Evolutionary conservation across 2,329 filamentous ascomycete genomes (phyloP), one percentile per base, ranked within the genome.

Genomic region (Neofusicoccum ribis): DNA sequence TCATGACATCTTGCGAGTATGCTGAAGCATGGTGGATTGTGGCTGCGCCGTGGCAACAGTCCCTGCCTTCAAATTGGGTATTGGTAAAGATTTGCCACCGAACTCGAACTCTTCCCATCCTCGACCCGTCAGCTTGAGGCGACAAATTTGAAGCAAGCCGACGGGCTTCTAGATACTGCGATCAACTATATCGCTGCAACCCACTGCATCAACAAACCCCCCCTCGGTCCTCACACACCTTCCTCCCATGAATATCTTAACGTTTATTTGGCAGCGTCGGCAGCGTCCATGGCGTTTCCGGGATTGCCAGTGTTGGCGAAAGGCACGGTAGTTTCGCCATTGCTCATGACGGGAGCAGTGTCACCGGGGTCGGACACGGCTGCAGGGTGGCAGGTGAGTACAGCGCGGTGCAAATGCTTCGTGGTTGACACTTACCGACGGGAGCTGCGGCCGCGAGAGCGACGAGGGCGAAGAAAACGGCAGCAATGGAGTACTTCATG

Each of bases 321-420:
- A 5, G 56, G 56, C 7, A 60, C 43, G n/a, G 20, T 34, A 1
- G 9, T 36, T 1, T n/a, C 11, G 41, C 56, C 56, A 31, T 60
- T 47, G 43, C 41, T 46, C 56, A 60, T 60, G 31, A 47, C 56
- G 11, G 56, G 56, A 4, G 41, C 56, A 6, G 56, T 60, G 56
- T 60, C 56, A 34, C 56, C 56, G 27, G 41, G 56, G 11, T 47
- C 41, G 17, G 41, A 41, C 15, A 5, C 23, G 4, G 12, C 11
- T 5, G 11, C 6, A 14, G 17, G 34, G 27, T 0, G 5, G n/a
- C 14, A n/a, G n/a, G 7, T 31, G 15, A 3, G 11, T 6, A 31
- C 27, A 31, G 27, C 27, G 4, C 27, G 5, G 27, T 6, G 27
- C 1, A 31, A 5, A 31, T 31, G 4, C 20, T 23, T 23, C 27